Evolutionary conservation across 1,284 basidiomycete genomes (phyloP).

Genomic region (Apiotrichum laibachii): DNA sequence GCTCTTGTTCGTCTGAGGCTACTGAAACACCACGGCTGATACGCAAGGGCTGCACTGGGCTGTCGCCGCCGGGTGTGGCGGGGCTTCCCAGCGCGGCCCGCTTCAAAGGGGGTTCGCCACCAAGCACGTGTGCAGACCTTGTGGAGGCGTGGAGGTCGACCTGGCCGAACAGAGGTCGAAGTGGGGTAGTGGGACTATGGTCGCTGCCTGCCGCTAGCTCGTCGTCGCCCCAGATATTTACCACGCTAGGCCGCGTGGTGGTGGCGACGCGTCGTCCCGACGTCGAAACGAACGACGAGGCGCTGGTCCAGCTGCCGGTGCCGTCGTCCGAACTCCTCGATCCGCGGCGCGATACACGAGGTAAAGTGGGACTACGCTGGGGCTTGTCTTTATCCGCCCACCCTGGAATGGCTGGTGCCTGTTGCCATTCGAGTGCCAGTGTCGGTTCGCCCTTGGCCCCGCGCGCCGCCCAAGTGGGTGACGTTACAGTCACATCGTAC

Average conservation of each 20-base stretch:
- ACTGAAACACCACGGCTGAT: conserved; percentile 10
- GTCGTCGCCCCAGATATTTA: conserved; percentile 35
- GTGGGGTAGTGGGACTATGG: conserved; percentile 19
- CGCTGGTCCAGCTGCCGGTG: conserved; percentile 39
- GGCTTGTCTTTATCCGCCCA: not conserved
- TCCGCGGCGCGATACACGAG: not conserved
- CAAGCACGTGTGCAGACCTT: not conserved
- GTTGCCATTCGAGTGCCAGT: not conserved
- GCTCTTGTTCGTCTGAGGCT: not conserved
- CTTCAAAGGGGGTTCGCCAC: not conserved
- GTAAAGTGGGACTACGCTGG: not conserved
- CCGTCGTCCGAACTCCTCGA: conserved; percentile 28
- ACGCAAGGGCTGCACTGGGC: conserved; percentile 12
- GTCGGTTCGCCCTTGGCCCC: not conserved
- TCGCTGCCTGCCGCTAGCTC: conserved; percentile 22
- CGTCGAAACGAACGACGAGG: conserved; percentile 33
- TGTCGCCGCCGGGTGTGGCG: not conserved
- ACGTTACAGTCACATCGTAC: not conserved
- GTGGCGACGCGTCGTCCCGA: conserved; percentile 26
- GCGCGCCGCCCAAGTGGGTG: conserved; percentile 5
- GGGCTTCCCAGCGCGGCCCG: not conserved
- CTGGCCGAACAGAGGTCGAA: conserved; percentile 23
- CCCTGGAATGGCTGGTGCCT: not conserved
- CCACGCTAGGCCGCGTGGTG: conserved; percentile 21
- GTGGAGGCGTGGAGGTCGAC: not conserved